These are phyloP conservation scores for Aspergillus egyptiacus DNA, from an alignment of 495 filamentous ascomycete species.

Conservation along the genomic window DNA sequence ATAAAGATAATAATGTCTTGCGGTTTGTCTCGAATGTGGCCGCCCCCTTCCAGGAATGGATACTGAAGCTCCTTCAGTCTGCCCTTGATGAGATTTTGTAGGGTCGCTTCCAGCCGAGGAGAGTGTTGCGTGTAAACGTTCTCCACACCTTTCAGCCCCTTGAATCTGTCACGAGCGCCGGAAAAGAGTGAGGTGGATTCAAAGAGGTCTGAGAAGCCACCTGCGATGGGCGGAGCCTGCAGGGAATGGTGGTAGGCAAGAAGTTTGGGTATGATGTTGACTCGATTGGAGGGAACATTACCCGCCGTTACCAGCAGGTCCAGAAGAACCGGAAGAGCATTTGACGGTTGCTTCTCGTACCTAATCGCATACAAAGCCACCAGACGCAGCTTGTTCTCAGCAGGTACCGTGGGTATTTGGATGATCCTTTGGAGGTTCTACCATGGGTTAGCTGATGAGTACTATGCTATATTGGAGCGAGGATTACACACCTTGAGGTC, in stretches of 20 bases:
- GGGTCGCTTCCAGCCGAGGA: conserved; percentile 74
- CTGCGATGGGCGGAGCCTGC: conserved; percentile 61
- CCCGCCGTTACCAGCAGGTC: conserved; percentile 78
- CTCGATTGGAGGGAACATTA: conserved; percentile 63
- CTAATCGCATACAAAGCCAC: conserved; percentile 90
- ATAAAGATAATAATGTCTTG: conserved; percentile 96
- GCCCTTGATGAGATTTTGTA: conserved; percentile 90
- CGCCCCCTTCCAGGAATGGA: conserved; percentile 84
- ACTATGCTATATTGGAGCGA: neutral
- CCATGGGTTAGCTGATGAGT: neutral
- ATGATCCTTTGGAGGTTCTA: conserved; percentile 83
- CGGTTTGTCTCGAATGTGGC: conserved; percentile 82
- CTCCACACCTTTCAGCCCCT: conserved; percentile 92
- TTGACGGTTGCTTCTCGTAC: conserved; percentile 79
- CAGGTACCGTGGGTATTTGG: conserved; percentile 62
- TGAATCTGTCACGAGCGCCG: conserved; percentile 81
- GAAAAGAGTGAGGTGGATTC: conserved; percentile 89
- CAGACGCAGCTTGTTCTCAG: conserved; percentile 75
- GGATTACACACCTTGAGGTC: conserved; percentile 71
- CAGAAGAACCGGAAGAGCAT: conserved; percentile 70
- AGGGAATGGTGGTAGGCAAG: conserved; percentile 79
- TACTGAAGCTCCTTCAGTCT: conserved; percentile 77
- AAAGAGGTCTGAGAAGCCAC: conserved; percentile 83
- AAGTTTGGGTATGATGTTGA: conserved; percentile 69
- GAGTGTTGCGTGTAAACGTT: conserved; percentile 99